These are phyloP conservation scores for Lachnellula hyalina DNA, from an alignment of 2,329 filamentous ascomycete species.

Conservation along the genomic window DNA sequence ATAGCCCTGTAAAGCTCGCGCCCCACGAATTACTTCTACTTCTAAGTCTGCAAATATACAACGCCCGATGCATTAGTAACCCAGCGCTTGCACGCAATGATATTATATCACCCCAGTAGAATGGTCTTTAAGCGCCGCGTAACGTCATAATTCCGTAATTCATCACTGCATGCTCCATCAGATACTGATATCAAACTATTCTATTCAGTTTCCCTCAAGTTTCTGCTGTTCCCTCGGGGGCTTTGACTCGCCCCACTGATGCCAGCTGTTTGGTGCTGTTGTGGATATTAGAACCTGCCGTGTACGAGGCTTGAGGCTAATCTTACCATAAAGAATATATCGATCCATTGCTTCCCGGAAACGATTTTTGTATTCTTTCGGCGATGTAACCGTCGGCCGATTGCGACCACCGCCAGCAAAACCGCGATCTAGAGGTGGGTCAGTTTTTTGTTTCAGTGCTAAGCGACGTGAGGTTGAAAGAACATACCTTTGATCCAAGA, in stretches of 20 bases:
- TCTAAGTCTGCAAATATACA: no score
- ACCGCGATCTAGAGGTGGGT: constrained; percentile 57
- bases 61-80: no score
- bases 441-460: no score
- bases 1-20: no score
- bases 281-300: neutral
- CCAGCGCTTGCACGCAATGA: no score
- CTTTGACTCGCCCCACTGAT: constrained; percentile 12
- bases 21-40: no score
- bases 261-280: constrained; percentile 22
- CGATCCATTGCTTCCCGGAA: constrained; percentile 96
- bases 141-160: no score
- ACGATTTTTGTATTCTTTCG: constrained; percentile 89
- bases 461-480: no score
- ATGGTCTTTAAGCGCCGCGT: no score
- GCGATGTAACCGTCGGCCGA: constrained; percentile 90
- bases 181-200: neutral
- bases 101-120: no score
- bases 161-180: no score
- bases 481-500: constrained; percentile 78
- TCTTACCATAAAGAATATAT: constrained; percentile 46
- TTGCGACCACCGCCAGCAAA: constrained; percentile 72
- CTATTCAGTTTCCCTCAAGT: constrained; percentile 1
- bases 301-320: neutral
- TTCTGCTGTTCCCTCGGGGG: neutral